Evolutionary conservation across 768 basidiomycete species (phyloP).

Genomic region (Calocera viscosa): DNA sequence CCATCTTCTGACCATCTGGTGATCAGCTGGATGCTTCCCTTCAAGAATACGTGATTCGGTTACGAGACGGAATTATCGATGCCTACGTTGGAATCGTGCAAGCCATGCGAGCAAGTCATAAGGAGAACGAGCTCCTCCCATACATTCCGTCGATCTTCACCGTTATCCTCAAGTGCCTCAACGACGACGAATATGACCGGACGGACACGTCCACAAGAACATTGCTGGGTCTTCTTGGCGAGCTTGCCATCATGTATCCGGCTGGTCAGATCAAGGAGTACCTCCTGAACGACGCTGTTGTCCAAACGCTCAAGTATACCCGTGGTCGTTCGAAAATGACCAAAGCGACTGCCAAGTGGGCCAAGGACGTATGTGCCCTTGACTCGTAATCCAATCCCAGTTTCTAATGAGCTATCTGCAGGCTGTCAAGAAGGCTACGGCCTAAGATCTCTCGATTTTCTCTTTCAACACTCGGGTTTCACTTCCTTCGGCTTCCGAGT

Average conservation of each 20-base stretch:
- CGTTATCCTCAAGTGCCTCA: slow-evolving; percentile 62
- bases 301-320: slow-evolving; percentile 55
- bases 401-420: neutral
- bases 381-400: neutral
- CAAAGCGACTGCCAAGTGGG: slow-evolving; percentile 86
- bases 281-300: slow-evolving; percentile 63
- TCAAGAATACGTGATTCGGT: slow-evolving; percentile 76
- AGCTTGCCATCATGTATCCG: slow-evolving; percentile 80
- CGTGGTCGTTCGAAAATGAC: slow-evolving; percentile 58
- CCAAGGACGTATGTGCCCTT: slow-evolving; percentile 54
- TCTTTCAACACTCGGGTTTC: neutral
- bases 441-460: neutral
- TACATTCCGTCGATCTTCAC: slow-evolving; percentile 61
- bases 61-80: slow-evolving; percentile 92
- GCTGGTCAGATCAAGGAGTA: slow-evolving; percentile 67
- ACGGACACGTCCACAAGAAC: slow-evolving; percentile 64
- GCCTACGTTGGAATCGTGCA: slow-evolving; percentile 93
- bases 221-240: slow-evolving; percentile 78
- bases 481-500: neutral
- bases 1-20: slow-evolving; percentile 11
- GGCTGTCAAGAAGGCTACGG: slow-evolving; percentile 17
- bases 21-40: slow-evolving; percentile 70
- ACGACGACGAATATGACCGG: slow-evolving; percentile 63
- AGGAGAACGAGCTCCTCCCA: slow-evolving; percentile 50
- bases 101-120: slow-evolving; percentile 71